Conservation (phyloP, 352 stramenopile species). For the Phytophthora vignae region DNA sequence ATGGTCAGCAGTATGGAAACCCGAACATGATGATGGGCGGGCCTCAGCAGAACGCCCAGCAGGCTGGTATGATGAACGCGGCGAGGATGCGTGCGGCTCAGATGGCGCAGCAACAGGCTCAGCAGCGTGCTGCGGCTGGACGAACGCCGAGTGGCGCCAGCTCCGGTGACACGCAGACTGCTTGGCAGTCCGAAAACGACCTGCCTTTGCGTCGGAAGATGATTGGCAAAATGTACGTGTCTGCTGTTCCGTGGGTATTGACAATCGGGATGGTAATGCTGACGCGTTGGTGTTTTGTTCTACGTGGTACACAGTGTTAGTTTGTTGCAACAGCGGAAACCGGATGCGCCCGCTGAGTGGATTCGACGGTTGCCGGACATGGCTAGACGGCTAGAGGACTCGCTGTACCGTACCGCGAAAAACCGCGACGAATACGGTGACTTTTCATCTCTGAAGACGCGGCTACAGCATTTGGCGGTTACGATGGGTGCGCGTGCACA, state of each 20-base stretch:
- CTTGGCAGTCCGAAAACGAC: conserved; percentile 91
- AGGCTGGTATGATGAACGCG: conserved; percentile 49
- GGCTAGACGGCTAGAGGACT: conserved; percentile 97
- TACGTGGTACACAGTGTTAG: conserved; percentile 75
- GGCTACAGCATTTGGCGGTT: conserved; percentile 96
- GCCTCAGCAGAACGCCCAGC: conserved; percentile 40
- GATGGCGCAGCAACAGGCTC: conserved; percentile 56
- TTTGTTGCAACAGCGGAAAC: conserved; percentile 96
- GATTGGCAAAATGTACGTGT: conserved; percentile 91
- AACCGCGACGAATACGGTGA: conserved; percentile 97
- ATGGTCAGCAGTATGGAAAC: conserved; percentile 64
- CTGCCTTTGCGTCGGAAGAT: conserved; percentile 88
- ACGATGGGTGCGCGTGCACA: conserved; percentile 88
- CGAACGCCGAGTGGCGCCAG: conserved; percentile 42
- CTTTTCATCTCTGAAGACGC: conserved; percentile 95
- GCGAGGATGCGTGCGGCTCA: conserved; percentile 57
- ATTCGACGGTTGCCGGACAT: conserved; percentile 98
- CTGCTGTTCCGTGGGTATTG: not conserved
- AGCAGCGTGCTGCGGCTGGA: conserved; percentile 55
- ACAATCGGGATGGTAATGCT: not conserved
- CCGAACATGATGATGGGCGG: conserved; percentile 70
- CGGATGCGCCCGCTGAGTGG: conserved; percentile 97
- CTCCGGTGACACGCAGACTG: conserved; percentile 59
- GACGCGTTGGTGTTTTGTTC: conserved; percentile 14
- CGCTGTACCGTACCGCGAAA: conserved; percentile 94